phyloP scores from a whole-genome alignment of 2,329 filamentous ascomycete genomes.

The Chrysosporium queenslandicum region DNA sequence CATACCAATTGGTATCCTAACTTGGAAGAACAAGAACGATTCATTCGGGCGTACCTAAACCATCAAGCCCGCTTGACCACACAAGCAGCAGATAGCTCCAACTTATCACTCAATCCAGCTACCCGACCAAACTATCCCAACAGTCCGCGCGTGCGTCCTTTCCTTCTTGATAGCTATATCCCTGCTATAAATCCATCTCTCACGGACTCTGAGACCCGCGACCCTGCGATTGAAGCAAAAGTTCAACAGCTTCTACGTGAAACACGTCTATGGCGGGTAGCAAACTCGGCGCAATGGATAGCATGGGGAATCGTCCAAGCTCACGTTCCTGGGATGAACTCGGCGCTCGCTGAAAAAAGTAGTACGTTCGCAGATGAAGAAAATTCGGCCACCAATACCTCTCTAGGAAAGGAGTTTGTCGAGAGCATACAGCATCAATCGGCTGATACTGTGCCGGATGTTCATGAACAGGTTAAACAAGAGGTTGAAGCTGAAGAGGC shows the following conservation, averaged over 20 bases:
- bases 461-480: conserved; percentile 21
- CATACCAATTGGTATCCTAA: conserved; percentile 63
- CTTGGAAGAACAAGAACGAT: conserved; percentile 68
- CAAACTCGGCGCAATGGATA: conserved; percentile 83
- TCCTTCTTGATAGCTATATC: conserved; percentile 70
- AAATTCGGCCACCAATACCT: not conserved
- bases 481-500: conserved; percentile 42
- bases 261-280: conserved; percentile 72
- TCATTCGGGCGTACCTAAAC: conserved; percentile 75
- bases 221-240: conserved; percentile 56
- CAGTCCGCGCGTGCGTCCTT: conserved; percentile 43
- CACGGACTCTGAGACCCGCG: conserved; percentile 51
- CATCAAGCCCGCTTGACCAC: conserved; percentile 54
- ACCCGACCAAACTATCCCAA: conserved; percentile 23
- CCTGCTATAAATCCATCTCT: conserved; percentile 41
- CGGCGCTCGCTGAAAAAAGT: conserved; percentile 22
- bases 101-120: conserved; percentile 12
- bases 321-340: conserved; percentile 64
- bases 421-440: conserved; percentile 18
- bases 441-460: conserved; percentile 12
- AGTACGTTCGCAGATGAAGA: conserved; percentile 14
- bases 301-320: conserved; percentile 96
- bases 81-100: conserved; percentile 6
- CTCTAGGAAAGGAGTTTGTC: conserved; percentile 7
- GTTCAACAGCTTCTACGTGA: conserved; percentile 65